Percentiles rank a stretch among this genome's conserved stretches.
Conservation (phyloP, 176 grass and related monocot species). For the Carex cristatella region DNA sequence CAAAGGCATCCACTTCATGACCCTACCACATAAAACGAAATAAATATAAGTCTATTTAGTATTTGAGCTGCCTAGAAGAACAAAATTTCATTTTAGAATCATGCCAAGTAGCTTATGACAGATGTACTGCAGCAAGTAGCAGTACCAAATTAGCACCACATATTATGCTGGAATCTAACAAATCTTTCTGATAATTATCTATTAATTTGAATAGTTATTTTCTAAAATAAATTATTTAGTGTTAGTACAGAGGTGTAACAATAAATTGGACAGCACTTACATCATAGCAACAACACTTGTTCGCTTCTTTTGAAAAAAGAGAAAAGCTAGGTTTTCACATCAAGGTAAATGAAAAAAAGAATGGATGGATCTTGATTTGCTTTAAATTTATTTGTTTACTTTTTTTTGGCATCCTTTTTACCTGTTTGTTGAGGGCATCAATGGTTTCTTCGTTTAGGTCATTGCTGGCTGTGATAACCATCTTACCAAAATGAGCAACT, state of each 20-base stretch:
- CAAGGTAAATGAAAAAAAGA: not conserved
- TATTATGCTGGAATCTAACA: not conserved
- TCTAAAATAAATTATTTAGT: not conserved
- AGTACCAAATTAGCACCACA: not conserved
- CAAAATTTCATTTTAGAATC: not conserved
- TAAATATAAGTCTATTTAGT: not conserved
- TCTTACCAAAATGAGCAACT: constrained; percentile 64
- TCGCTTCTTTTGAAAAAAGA: not conserved
- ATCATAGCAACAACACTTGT: not conserved
- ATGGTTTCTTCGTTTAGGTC: constrained; percentile 98
- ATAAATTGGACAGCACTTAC: not conserved
- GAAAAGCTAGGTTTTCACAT: not conserved
- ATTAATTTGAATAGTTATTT: not conserved
- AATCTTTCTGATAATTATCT: not conserved
- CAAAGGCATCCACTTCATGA: constrained; percentile 96
- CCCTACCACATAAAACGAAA: constrained; percentile 42
- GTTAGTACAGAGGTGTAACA: not conserved
- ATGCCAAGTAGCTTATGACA: not conserved
- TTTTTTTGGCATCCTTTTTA: constrained; percentile 26
- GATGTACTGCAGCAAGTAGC: not conserved
- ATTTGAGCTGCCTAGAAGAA: constrained; percentile 7
- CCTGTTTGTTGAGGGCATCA: constrained; percentile 97
- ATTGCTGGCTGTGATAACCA: constrained; percentile 87
- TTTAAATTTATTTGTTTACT: constrained; percentile 7
- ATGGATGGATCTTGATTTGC: not conserved